Percentiles rank a stretch among this genome's conserved stretches.
phyloP scores from a whole-genome alignment of 2,329 filamentous ascomycete species.

The Cordyceps cateniannulata region DNA sequence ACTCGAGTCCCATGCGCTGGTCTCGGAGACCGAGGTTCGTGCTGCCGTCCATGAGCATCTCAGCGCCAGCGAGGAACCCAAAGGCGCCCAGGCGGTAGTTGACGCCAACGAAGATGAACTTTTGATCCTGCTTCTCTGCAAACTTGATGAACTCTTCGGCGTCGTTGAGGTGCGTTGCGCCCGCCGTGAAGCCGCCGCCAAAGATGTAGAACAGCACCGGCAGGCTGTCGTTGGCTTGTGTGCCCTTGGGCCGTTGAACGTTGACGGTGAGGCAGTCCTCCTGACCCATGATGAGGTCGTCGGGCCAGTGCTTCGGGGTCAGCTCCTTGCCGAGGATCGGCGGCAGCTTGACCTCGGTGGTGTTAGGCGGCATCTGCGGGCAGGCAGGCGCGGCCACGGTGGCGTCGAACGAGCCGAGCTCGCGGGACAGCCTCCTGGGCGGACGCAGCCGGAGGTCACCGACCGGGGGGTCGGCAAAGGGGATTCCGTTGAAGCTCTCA shows the following conservation, averaged over 20 bases:
- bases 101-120: slow-evolving; percentile 56
- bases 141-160: slow-evolving; percentile 27
- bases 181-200: slow-evolving; percentile 42
- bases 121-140: slow-evolving; percentile 39
- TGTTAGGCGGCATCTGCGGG: slow-evolving; percentile 43
- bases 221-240: slow-evolving; percentile 35
- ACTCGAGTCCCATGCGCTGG: slow-evolving; percentile 53
- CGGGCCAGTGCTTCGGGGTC: background rate
- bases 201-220: slow-evolving; percentile 54
- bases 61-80: slow-evolving; percentile 52
- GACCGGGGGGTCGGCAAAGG: slow-evolving; percentile 55
- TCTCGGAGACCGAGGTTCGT: slow-evolving; percentile 56
- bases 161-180: slow-evolving; percentile 31
- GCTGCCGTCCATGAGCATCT: slow-evolving; percentile 48
- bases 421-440: slow-evolving; percentile 40
- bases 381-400: slow-evolving; percentile 44
- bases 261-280: slow-evolving; percentile 48
- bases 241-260: slow-evolving; percentile 39
- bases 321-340: background rate
- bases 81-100: slow-evolving; percentile 59
- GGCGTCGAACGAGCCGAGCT: slow-evolving; percentile 34
- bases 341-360: background rate
- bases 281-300: slow-evolving; percentile 25
- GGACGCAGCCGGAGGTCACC: slow-evolving; percentile 53
- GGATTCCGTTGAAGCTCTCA: slow-evolving; percentile 51